A percentile compares a stretch with the other conserved stretches of the same genome.
These are phyloP conservation scores for Aspergillus hiratsukae DNA, from an alignment of 2,329 filamentous ascomycete species.

Conservation along the genomic window DNA sequence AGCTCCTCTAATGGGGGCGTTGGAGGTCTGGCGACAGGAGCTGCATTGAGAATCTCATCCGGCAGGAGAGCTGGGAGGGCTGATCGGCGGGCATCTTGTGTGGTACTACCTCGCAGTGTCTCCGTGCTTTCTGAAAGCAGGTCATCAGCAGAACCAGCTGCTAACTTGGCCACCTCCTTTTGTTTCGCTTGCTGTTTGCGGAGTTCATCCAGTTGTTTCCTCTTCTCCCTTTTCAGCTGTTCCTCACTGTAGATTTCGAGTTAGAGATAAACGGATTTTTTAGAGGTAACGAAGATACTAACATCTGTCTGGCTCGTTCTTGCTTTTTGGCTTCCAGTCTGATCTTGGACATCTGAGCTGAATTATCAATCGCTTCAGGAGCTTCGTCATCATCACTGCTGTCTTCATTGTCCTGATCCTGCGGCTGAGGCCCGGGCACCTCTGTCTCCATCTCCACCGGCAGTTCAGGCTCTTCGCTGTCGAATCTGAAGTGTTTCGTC, in stretches of 20 bases:
- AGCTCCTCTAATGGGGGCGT: slow-evolving; percentile 40
- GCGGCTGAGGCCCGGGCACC: slow-evolving; percentile 15
- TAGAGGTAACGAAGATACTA: slow-evolving; percentile 10
- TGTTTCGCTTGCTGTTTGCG: slow-evolving; percentile 37
- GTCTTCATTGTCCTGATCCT: slow-evolving; percentile 20
- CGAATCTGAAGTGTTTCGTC: slow-evolving; percentile 37
- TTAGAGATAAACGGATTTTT: slow-evolving; percentile 15
- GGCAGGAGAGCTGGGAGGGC: slow-evolving; percentile 49
- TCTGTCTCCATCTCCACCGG: slow-evolving; percentile 18
- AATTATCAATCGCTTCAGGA: slow-evolving; percentile 40
- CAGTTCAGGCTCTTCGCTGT: slow-evolving; percentile 36
- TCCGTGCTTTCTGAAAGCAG: slow-evolving; percentile 38
- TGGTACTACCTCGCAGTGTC: slow-evolving; percentile 36
- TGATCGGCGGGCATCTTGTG: slow-evolving; percentile 32
- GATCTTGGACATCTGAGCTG: slow-evolving; percentile 34
- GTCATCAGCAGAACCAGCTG: slow-evolving; percentile 25
- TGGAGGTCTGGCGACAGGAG: slow-evolving; percentile 41
- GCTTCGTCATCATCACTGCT: slow-evolving; percentile 38
- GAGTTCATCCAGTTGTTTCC: slow-evolving; percentile 36
- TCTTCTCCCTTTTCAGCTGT: slow-evolving; percentile 36
- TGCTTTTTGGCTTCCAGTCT: slow-evolving; percentile 36
- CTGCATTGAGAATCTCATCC: slow-evolving; percentile 47
- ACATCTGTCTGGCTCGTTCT: slow-evolving; percentile 36
- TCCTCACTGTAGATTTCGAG: slow-evolving; percentile 28
- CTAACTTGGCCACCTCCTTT: slow-evolving; percentile 21